phyloP scores from a whole-genome alignment of 805 yeast genomes.

The Candida railenensis region DNA sequence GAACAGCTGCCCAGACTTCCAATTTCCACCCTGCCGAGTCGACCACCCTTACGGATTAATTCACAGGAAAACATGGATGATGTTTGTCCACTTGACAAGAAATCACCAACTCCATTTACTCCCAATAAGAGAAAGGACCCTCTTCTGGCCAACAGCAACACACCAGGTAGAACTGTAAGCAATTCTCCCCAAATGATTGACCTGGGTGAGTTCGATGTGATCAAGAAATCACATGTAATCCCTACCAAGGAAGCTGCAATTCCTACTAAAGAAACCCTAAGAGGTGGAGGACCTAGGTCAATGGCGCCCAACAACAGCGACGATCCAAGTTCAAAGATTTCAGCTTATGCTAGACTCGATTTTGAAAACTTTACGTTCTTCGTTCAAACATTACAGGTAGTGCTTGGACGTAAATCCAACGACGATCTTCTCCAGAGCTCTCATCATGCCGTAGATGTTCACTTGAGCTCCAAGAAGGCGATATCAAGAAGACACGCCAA shows the following conservation, averaged over 20 bases:
- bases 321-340: conserved; percentile 33
- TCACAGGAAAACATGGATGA: not conserved
- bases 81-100: conserved; percentile 1
- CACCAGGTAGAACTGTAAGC: too few species aligned
- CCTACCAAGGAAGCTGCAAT: conserved; percentile 18
- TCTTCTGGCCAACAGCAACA: too few species aligned
- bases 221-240: conserved; percentile 6
- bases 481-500: conserved; percentile 93
- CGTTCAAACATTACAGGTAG: conserved; percentile 92
- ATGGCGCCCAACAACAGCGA: conserved; percentile 7
- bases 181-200: not conserved
- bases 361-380: conserved; percentile 92
- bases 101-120: not conserved
- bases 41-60: not conserved
- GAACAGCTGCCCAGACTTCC: not conserved
- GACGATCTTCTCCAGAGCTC: conserved; percentile 56
- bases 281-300: not conserved
- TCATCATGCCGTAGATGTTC: conserved; percentile 82
- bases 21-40: not conserved
- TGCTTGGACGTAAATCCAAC: conserved; percentile 80
- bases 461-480: conserved; percentile 88
- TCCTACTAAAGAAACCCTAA: not conserved
- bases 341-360: conserved; percentile 76
- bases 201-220: not conserved
- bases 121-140: too few species aligned